Conservation (phyloP, 2,329 filamentous ascomycete species). For the Microsporum canis region DNA sequence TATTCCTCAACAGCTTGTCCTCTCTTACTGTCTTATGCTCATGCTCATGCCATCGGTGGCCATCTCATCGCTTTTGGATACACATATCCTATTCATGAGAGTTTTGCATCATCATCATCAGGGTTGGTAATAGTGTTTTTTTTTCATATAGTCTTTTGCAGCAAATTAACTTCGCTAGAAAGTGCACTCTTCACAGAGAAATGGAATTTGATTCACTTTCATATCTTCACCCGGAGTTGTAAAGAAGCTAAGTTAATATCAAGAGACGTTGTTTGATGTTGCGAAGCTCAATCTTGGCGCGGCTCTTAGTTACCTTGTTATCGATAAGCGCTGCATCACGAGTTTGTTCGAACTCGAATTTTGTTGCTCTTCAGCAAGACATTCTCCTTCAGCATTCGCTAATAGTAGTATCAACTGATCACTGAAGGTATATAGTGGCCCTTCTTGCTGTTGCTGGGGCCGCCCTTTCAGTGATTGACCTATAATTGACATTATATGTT, state of each 20-base stretch:
- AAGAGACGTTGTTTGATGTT: not conserved
- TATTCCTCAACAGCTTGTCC: not conserved
- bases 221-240: not conserved
- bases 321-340: not conserved
- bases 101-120: not conserved
- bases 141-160: not conserved
- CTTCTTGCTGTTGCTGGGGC: not conserved
- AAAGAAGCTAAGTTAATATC: not conserved
- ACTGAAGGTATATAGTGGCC: not conserved
- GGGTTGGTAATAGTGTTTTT: not conserved
- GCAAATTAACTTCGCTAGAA: not conserved
- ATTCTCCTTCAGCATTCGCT: not conserved
- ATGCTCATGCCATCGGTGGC: not conserved
- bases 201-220: not conserved
- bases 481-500: not conserved
- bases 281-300: not conserved
- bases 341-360: not conserved
- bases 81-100: not conserved
- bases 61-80: not conserved
- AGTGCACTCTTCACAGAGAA: not conserved
- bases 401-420: not conserved
- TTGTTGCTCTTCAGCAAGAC: not conserved
- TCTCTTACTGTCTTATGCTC: not conserved
- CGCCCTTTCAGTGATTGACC: not conserved
- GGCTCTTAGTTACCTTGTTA: not conserved